Evolutionary conservation across 768 basidiomycete genomes (phyloP), one percentile per base, ranked within the genome.

Genomic region (Clitopilus hobsonii): DNA sequence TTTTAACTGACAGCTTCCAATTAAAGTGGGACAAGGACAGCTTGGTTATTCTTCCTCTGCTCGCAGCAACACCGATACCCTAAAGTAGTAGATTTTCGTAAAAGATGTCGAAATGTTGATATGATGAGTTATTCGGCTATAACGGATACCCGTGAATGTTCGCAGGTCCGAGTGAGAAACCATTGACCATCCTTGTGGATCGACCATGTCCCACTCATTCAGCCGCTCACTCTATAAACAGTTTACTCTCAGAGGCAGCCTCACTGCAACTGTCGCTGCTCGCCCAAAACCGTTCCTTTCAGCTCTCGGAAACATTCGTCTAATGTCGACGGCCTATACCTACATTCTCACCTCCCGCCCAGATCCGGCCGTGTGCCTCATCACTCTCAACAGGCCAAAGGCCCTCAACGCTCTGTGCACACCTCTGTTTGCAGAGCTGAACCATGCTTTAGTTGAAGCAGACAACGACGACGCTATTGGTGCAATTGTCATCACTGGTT

Each of bases 401-500:
- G 88, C 89, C 16, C 74, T 95, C 56, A 98, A 97, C 66, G 95
- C 97, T 3, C 77, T 99, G 56, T 87, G 79, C 62, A 81, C 84
- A 22, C 85, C 89, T 5, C 78, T 98, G 55, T 89, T 98, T 68
- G 70, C 71, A 13, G 91, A 94, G 67, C 78, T 98, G 45, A 92
- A 94, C 64, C 74, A 80, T 24, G 93, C 93, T 5, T 69, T 97
- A 47, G 76, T 72, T 32, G 80, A 82, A 27, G 83, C 86, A 2
- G 91, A 94, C 56, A 71, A 67, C 14, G 94, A 98, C 65, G 77
- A 80, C 27, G 70, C 73, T 5, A 74, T 95, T 29, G 85, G 91
- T 45, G 92, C 93, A 5, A 82, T 98, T 64, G 94, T 99, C 13
- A 69, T 99, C 53, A 98, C 96, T 0, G 96, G 96, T 1, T 91